Conservation (phyloP, 75 land plant species). For the Pinus albicaulis region DNA sequence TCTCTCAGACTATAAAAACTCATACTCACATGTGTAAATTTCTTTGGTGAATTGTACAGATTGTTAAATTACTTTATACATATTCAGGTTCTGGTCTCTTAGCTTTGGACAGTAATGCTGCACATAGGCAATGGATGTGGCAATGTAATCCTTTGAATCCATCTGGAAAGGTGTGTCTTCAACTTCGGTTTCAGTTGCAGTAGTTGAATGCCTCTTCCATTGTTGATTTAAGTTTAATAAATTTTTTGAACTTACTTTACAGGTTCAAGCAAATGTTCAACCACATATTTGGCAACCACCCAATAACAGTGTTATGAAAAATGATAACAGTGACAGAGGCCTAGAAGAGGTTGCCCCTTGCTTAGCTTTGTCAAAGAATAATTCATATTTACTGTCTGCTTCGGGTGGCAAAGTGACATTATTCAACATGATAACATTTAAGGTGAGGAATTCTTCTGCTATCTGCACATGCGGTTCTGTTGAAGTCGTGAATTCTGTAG, state of each 20-base stretch:
- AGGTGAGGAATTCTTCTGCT: constrained; percentile 27
- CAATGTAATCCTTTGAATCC: constrained; percentile 44
- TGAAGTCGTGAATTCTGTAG: background rate
- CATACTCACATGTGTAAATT: background rate
- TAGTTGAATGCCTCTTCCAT: background rate
- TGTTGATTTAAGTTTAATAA: background rate
- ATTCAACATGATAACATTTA: constrained; percentile 79
- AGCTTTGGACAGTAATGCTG: constrained; percentile 55
- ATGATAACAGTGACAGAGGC: constrained; percentile 53
- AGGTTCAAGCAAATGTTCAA: constrained; percentile 52
- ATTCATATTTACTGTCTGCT: constrained; percentile 82
- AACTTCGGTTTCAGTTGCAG: background rate
- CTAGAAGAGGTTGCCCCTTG: constrained; percentile 66
- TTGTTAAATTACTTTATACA: constrained; percentile 56
- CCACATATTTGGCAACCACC: constrained; percentile 78
- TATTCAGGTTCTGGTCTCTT: constrained; percentile 65
- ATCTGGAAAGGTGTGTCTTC: constrained; percentile 28
- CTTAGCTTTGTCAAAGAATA: constrained; percentile 80
- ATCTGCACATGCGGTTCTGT: background rate
- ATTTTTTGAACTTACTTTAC: background rate
- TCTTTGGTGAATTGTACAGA: constrained; percentile 13
- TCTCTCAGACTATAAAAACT: background rate
- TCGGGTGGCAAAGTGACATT: constrained; percentile 76
- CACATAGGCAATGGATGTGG: constrained; percentile 76
- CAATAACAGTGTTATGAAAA: constrained; percentile 67